A percentile compares a stretch with the other conserved stretches of the same genome.
Evolutionary conservation across 148 eudicot species (phyloP).

Genomic region (Suaeda aralocaspica): DNA sequence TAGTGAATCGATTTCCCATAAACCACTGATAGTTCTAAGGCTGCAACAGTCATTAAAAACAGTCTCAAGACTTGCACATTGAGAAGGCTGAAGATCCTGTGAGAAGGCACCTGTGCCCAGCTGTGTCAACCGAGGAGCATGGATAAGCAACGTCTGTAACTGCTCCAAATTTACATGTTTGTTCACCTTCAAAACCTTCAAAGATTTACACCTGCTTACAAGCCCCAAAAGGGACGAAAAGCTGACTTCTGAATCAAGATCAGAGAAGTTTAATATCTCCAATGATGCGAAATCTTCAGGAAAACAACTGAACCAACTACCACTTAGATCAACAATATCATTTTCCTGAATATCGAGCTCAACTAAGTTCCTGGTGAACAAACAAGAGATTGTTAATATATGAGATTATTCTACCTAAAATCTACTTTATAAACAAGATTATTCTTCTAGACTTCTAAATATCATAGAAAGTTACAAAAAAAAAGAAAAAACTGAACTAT

Average conservation of each 20-base stretch:
- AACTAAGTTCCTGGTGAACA: conserved; percentile 56
- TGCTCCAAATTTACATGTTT: conserved; percentile 54
- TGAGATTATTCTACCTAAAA: background rate
- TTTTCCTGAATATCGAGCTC: conserved; percentile 82
- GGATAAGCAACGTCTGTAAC: conserved; percentile 49
- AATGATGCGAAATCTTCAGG: conserved; percentile 65
- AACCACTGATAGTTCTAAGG: conserved; percentile 53
- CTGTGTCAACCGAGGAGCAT: conserved; percentile 53
- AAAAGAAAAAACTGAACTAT: background rate
- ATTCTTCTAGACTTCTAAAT: background rate
- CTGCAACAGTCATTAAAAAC: conserved; percentile 47
- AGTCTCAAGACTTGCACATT: conserved; percentile 35
- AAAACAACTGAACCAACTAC: conserved; percentile 75
- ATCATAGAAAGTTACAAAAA: background rate
- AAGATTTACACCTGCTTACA: conserved; percentile 56
- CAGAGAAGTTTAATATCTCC: conserved; percentile 67
- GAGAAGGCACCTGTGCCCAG: conserved; percentile 73
- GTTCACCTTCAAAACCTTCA: conserved; percentile 62
- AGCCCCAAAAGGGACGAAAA: conserved; percentile 64
- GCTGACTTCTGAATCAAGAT: conserved; percentile 51
- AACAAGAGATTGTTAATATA: background rate
- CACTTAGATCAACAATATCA: conserved; percentile 57
- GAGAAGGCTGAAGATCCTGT: conserved; percentile 52
- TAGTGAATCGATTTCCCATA: conserved; percentile 52
- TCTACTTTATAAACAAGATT: background rate